Conservation (phyloP, 345 rosid species). For the Rhizophora apiculata region DNA sequence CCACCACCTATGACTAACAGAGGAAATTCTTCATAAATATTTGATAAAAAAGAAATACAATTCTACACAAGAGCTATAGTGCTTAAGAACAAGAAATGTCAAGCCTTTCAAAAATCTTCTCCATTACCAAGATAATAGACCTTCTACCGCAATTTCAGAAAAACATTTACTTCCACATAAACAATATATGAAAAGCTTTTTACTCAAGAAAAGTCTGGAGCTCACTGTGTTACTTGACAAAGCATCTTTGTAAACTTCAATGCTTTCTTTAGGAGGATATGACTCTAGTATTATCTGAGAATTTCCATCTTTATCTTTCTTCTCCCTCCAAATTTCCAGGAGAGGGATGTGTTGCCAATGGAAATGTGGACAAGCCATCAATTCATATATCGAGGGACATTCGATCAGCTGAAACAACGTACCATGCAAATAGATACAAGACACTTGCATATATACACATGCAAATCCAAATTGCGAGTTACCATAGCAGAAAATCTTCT, state of each 20-base stretch:
- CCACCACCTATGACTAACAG: neutral
- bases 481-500: neutral
- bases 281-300: slow-evolving; percentile 62
- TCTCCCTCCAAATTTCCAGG: slow-evolving; percentile 73
- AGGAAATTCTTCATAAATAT: neutral
- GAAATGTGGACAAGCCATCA: slow-evolving; percentile 74
- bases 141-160: neutral
- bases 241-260: slow-evolving; percentile 58
- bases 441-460: neutral
- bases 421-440: neutral
- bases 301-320: slow-evolving; percentile 41
- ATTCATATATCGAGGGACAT: slow-evolving; percentile 82
- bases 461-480: neutral
- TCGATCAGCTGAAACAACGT: slow-evolving; percentile 66
- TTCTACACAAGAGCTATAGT: neutral
- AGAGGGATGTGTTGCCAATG: slow-evolving; percentile 60
- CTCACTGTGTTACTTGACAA: slow-evolving; percentile 72
- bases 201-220: slow-evolving; percentile 12
- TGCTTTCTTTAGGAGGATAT: slow-evolving; percentile 51
- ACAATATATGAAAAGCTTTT: neutral
- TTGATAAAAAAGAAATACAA: neutral
- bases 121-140: neutral
- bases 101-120: neutral
- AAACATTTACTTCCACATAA: neutral
- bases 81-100: neutral